Conservation (phyloP, 2,329 filamentous ascomycete genomes). For the Hymenoscyphus albidus region DNA sequence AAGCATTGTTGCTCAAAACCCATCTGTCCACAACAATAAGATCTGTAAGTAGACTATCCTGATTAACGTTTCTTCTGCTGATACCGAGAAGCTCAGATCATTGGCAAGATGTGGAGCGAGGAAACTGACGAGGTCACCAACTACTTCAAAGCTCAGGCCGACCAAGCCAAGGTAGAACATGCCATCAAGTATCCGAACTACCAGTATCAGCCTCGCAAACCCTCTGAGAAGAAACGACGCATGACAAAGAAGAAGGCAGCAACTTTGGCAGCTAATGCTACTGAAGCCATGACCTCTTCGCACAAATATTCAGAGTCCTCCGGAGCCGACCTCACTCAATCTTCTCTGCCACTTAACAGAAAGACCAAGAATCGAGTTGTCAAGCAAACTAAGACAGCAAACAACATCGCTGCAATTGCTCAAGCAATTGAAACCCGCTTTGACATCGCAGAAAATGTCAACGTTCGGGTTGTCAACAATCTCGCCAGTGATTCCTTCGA, state of each 20-base stretch:
- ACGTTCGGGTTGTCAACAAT: not conserved
- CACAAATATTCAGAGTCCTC: not conserved
- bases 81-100: conserved; percentile 10
- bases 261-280: not conserved
- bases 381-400: no score
- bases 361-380: not conserved
- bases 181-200: conserved; percentile 12
- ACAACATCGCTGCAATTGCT: no score
- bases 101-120: conserved; percentile 12
- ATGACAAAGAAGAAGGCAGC: conserved; percentile 12
- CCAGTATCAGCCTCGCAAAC: conserved; percentile 14
- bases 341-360: not conserved
- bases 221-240: conserved; percentile 17
- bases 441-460: no score
- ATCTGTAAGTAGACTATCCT: conserved; percentile 12
- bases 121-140: conserved; percentile 6
- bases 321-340: no score
- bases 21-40: conserved; percentile 10
- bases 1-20: conserved; percentile 5
- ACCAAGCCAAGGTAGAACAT: conserved; percentile 11
- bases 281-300: not conserved
- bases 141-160: conserved; percentile 11
- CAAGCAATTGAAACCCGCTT: no score
- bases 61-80: not conserved
- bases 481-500: no score